Base-by-base conservation (phyloP, 139 green algal genomes). In the Spirogloea muscicola region DNA sequence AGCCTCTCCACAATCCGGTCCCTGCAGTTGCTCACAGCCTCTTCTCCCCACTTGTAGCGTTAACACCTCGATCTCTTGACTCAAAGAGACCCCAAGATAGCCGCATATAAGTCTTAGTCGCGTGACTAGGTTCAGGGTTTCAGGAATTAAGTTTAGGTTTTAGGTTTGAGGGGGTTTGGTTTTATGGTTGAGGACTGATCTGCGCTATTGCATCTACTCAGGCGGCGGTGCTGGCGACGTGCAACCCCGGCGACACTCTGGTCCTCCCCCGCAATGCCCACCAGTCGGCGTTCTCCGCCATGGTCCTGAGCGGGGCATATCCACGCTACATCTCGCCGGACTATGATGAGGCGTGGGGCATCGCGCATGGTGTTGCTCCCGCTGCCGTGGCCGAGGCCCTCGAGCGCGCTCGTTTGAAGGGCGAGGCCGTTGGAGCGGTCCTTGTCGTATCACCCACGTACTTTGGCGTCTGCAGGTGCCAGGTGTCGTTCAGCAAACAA, bases 371-470 rank as follows among this genome's bases (percentile, higher is more conserved):
- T 25, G 48, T 72, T 3, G 9, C 40, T 3, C 40, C 66, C 21
- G 42, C 51, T 48, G 46, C 36, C 16, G n/a, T 60, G 3, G 42
- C 10, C 3, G 31, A 16, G 3, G 39, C 40, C 7, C 25, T 76
- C 7, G 29, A 5, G 52, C 49, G 40, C 5, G 62, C 37, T 60
- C 40, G 37, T 7, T 6, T 9, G 52, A 33, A 62, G 52, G 62
- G 62, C 21, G 62, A 63, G n/a, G 18, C 29, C 37, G 74, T 88
- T 27, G 72, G 49, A 1, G 91, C 86, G 0, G 91, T 88, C 13
- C 69, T 96, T 10, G 65, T 96, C 1, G 89, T 93, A 3, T 96
- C 89, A 1, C 91, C 92, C 16, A 96, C 92, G 4, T 97, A 97
- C 84, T 91, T 89, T 66, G 92, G 92, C 0, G 82, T 84, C 10